phyloP scores from a whole-genome alignment of 768 basidiomycete species.

The Infundibulicybe gibba region DNA sequence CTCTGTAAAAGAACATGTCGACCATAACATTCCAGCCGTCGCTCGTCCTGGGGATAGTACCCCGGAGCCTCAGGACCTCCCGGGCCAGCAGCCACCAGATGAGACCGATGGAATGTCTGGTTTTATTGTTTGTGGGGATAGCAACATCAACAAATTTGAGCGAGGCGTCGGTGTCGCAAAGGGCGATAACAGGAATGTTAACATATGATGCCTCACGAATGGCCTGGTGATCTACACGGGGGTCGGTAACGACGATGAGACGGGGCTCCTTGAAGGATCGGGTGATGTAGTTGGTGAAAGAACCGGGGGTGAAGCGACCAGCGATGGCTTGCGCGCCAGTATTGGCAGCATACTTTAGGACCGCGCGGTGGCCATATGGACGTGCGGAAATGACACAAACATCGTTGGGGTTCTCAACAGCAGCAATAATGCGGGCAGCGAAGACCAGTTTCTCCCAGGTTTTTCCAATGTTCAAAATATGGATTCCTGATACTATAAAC shows the following conservation, averaged over 20 bases:
- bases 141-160: constrained; percentile 97
- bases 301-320: constrained; percentile 98
- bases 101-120: constrained; percentile 94
- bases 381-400: constrained; percentile 98
- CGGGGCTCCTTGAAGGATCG: constrained; percentile 99
- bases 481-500: constrained; percentile 63
- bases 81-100: constrained; percentile 97
- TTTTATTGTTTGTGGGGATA: constrained; percentile 99
- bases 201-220: constrained; percentile 99
- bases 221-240: constrained; percentile 99
- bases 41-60: constrained; percentile 84
- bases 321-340: constrained; percentile 99
- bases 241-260: constrained; percentile 97
- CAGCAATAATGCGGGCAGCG: constrained; percentile 95
- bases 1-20: constrained; percentile 99
- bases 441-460: constrained; percentile 99
- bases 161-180: constrained; percentile 98
- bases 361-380: constrained; percentile 98
- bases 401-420: constrained; percentile 97
- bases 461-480: constrained; percentile 98
- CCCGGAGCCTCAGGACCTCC: constrained; percentile 94
- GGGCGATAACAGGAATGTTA: constrained; percentile 99
- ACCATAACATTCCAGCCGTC: constrained; percentile 99
- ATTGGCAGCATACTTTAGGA: constrained; percentile 97
- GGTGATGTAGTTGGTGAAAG: constrained; percentile 99